phyloP scores from a whole-genome alignment of 2,329 filamentous ascomycete genomes.

The Exophiala aquamarina region DNA sequence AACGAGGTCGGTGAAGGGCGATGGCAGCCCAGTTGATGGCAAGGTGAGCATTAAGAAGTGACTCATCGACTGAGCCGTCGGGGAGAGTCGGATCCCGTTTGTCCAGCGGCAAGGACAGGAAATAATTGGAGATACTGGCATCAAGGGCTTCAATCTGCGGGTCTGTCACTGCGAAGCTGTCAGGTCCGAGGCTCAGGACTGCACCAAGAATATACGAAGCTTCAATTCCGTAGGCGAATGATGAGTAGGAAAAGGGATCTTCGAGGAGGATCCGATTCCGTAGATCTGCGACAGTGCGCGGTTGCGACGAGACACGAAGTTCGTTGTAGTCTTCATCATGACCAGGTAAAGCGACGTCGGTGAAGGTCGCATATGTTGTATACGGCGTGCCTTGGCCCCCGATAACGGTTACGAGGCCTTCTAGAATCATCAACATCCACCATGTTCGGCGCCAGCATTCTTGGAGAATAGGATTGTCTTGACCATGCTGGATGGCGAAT shows the following conservation, averaged over 20 bases:
- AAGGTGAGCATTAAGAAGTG: conserved; percentile 41
- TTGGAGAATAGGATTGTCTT: conserved; percentile 67
- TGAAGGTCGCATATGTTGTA: conserved; percentile 66
- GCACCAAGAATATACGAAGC: conserved; percentile 75
- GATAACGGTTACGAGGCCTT: conserved; percentile 80
- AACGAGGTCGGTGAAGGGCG: conserved; percentile 76
- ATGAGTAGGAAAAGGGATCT: conserved; percentile 72
- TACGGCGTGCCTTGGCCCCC: conserved; percentile 28
- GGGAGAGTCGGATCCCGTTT: conserved; percentile 70
- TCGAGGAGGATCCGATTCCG: conserved; percentile 72
- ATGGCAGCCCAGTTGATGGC: conserved; percentile 56
- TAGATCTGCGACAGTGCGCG: conserved; percentile 56
- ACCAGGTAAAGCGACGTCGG: conserved; percentile 74
- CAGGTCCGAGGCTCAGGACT: conserved; percentile 56
- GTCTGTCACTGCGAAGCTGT: conserved; percentile 34
- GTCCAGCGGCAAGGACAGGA: conserved; percentile 70
- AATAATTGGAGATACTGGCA: conserved; percentile 68
- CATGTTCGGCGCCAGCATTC: conserved; percentile 87
- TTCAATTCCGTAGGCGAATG: conserved; percentile 81
- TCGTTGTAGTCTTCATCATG: conserved; percentile 67
- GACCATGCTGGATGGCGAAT: conserved; percentile 45
- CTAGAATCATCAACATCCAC: conserved; percentile 83
- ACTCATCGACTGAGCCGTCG: conserved; percentile 73
- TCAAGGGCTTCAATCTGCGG: conserved; percentile 59
- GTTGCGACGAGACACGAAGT: conserved; percentile 56